These are phyloP conservation scores for Coemansia sp. DNA, from an alignment of 192 early-diverging fungal genomes.

Conservation along the genomic window DNA sequence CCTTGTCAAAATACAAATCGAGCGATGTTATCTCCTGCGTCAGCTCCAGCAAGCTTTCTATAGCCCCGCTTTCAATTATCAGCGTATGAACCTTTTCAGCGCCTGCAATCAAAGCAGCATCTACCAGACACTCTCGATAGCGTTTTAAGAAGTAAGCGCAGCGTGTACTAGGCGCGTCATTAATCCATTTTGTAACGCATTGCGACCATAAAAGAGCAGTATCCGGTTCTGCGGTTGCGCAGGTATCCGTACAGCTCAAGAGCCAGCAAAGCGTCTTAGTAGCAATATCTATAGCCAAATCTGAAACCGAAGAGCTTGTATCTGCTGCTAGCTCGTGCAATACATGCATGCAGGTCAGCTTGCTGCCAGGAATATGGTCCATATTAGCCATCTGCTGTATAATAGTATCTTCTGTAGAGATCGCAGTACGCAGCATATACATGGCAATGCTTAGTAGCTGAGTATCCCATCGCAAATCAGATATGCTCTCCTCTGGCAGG, in stretches of 20 bases:
- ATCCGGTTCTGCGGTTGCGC: not conserved
- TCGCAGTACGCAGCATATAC: constrained; percentile 11
- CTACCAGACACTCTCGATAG: constrained; percentile 15
- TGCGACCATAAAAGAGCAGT: constrained; percentile 13
- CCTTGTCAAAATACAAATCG: constrained; percentile 14
- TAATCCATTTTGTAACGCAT: constrained; percentile 13
- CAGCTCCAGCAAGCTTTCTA: constrained; percentile 20
- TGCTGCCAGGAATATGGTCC: too few relatives aligned
- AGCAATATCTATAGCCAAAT: constrained; percentile 7
- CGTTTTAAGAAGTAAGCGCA: constrained; percentile 3
- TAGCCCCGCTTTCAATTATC: constrained; percentile 6
- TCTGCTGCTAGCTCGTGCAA: constrained; percentile 11
- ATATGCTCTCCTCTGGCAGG: constrained; percentile 33
- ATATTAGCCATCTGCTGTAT: too few relatives aligned
- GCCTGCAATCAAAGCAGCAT: constrained; percentile 7
- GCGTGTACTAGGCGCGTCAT: too few relatives aligned
- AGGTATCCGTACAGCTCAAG: constrained; percentile 6
- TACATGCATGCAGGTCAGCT: not conserved
- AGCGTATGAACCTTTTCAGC: not conserved
- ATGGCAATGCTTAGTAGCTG: constrained; percentile 10
- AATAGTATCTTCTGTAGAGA: not conserved
- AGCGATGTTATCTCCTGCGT: constrained; percentile 24
- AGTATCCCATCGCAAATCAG: not conserved
- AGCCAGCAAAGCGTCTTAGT: constrained; percentile 17
- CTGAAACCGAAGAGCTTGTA: not conserved